Evolutionary conservation across 2,329 filamentous ascomycete species (phyloP), one percentile per base, ranked within the genome.

Genomic region (Fusarium praegraminearum): DNA sequence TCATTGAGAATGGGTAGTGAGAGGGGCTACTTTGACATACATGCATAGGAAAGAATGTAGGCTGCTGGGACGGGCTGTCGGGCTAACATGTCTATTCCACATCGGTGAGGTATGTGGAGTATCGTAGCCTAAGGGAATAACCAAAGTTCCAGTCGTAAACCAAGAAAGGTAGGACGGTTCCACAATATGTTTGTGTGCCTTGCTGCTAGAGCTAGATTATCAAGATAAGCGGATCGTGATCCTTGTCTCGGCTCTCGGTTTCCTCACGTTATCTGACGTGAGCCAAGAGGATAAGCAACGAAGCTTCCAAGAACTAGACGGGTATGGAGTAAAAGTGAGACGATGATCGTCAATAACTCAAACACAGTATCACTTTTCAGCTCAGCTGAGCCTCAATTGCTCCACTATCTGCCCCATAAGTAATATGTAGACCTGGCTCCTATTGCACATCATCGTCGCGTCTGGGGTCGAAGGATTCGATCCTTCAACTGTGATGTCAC

Each of bases 271-370:
- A 46, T 11, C 18, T 46, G 44, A 46, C 28, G 12, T 46, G 5
- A 12, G 44, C 44, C 44, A 46, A 46, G 28, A 30, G 1, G 10
- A 10, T 30, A 46, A 32, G 28, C 16, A 46, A 9, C 28, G 3
- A n/a, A 12, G 10, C 3, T 44, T 46, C 18, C 5, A n/a, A n/a
- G 5, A 32, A 7, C 18, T 32, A 32, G 12, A 10, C 20, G 3
- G 0, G 2, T 3, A 10, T 20, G 0, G n/a, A 13, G n/a, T 13
- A 20, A 20, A 1, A 20, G 2, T 20, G 12, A 46, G 13, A 20
- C 18, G 22, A 36, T 11, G 35, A n/a, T 32, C 11, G 4, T 13
- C 10, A 7, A 22, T 18, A n/a, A 13, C 33, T 7, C n/a, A 12
- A 20, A 6, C 10, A 7, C 5, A 28, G 13, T 20, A 22, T 26